Evolutionary conservation across 2,329 filamentous ascomycete genomes (phyloP).

Genomic region (Aspergillus melleus): DNA sequence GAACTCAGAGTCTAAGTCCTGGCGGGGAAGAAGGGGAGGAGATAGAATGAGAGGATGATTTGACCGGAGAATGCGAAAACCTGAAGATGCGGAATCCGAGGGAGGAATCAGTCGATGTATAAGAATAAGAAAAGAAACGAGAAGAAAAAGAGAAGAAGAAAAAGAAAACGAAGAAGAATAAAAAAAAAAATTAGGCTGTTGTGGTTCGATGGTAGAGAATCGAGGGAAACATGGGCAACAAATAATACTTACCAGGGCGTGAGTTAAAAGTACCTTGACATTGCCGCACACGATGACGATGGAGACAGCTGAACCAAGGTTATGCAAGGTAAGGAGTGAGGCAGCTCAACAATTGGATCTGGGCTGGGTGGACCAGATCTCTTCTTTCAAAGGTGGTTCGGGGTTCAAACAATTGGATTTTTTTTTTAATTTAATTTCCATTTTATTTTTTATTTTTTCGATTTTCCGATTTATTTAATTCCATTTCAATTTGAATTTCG

Average conservation of each 20-base stretch:
- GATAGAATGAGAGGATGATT: not conserved
- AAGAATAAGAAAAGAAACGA: constrained; percentile 3
- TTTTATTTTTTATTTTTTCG: not conserved
- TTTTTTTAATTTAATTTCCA: not conserved
- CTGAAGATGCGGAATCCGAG: not conserved
- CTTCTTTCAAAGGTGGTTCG: constrained; percentile 14
- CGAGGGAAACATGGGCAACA: constrained; percentile 16
- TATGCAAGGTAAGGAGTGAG: constrained; percentile 28
- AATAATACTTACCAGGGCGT: constrained; percentile 17
- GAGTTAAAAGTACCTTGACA: constrained; percentile 22
- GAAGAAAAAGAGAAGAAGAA: not conserved
- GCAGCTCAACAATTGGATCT: constrained; percentile 24
- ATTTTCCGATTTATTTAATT: no score
- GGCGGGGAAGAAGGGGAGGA: not conserved
- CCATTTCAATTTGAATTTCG: not conserved
- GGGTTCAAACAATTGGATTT: constrained; percentile 13
- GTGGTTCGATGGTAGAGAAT: constrained; percentile 8
- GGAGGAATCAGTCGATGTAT: constrained; percentile 3
- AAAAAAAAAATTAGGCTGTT: constrained; percentile 7
- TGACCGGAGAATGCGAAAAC: not conserved
- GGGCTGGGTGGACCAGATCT: constrained; percentile 22
- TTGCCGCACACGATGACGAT: constrained; percentile 27
- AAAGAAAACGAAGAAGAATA: constrained; percentile 3
- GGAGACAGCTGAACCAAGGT: constrained; percentile 30
- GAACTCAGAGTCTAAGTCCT: not conserved